Evolutionary conservation across 2,329 filamentous ascomycete species (phyloP).

Genomic region (Thielaviopsis cerberus): DNA sequence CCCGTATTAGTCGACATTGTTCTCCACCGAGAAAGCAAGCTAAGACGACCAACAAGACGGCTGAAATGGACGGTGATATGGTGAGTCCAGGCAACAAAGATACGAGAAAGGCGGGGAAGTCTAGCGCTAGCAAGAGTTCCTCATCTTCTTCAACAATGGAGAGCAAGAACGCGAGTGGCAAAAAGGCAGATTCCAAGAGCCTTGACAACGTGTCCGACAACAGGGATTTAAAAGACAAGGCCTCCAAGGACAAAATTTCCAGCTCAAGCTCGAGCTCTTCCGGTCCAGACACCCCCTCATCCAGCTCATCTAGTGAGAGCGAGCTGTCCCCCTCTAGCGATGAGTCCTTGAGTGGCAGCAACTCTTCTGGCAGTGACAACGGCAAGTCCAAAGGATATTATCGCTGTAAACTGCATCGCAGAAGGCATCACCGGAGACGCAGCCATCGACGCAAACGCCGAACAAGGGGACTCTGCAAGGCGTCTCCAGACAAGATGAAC

Average conservation of each 20-base stretch:
- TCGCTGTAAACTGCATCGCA: neutral
- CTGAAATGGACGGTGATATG: no score
- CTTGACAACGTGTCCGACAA: no score
- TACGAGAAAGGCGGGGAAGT: no score
- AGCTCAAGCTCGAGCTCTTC: neutral
- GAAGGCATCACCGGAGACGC: neutral
- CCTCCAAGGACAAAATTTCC: neutral
- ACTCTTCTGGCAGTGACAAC: neutral
- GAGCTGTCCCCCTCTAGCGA: neutral
- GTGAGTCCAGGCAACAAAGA: no score
- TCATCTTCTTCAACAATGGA: neutral
- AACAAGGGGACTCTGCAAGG: neutral
- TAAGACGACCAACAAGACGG: neutral
- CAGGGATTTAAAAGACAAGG: no score
- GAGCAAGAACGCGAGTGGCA: neutral
- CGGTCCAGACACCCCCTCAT: neutral
- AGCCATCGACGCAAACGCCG: neutral
- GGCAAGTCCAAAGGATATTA: neutral
- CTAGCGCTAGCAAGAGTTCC: no score
- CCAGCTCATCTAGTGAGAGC: neutral
- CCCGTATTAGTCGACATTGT: no score
- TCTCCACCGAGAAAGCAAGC: neutral
- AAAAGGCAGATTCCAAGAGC: neutral
- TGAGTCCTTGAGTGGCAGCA: neutral
- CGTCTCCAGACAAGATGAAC: neutral